Conservation (phyloP, 2,329 filamentous ascomycete genomes). For the Clarireedia paspali region DNA sequence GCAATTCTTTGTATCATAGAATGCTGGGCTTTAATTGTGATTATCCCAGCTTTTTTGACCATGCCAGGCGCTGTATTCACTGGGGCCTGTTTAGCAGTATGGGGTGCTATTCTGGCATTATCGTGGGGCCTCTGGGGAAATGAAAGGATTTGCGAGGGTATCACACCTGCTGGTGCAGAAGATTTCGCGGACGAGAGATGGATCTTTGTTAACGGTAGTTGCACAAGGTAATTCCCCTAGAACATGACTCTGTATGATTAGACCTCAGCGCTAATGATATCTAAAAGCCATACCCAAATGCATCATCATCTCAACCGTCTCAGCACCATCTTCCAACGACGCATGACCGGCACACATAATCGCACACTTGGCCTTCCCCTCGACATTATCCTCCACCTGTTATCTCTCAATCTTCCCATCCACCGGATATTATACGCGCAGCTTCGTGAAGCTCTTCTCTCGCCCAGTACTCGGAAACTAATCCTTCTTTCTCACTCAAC, state of each 20-base stretch:
- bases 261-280: background rate
- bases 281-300: conserved; percentile 49
- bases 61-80: conserved; percentile 12
- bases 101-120: conserved; percentile 1
- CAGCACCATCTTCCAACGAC: conserved; percentile 61
- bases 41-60: conserved; percentile 10
- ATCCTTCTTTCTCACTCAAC: conserved; percentile 68
- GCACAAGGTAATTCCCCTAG: conserved; percentile 11
- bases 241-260: background rate
- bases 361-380: conserved; percentile 62
- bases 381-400: conserved; percentile 65
- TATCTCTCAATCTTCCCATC: conserved; percentile 67
- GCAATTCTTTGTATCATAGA: conserved; percentile 9
- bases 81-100: background rate
- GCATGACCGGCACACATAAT: conserved; percentile 67
- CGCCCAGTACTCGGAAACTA: conserved; percentile 55
- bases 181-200: conserved; percentile 13
- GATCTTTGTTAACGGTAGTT: conserved; percentile 13
- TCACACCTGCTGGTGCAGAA: background rate
- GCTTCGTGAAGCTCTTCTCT: conserved; percentile 54
- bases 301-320: conserved; percentile 62
- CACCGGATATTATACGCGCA: conserved; percentile 46
- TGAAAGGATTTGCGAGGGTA: background rate
- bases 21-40: conserved; percentile 4
- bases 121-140: conserved; percentile 10